phyloP scores from a whole-genome alignment of 306 rosid species.

The Lithocarpus polystachyus region DNA sequence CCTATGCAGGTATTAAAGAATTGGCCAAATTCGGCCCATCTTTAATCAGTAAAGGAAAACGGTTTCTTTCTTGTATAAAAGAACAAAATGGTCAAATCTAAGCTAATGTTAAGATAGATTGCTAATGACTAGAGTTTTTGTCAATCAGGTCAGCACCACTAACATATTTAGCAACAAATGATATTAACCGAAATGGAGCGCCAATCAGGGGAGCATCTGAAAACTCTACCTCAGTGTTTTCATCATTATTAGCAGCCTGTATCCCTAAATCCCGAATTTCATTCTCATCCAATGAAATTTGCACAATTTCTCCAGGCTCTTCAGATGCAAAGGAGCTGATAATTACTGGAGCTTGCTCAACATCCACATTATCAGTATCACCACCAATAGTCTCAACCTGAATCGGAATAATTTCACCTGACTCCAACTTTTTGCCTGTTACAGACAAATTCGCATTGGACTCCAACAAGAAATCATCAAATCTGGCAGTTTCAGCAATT shows the following conservation, averaged over 20 bases:
- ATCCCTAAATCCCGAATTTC: slow-evolving; percentile 36
- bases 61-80: slow-evolving; percentile 26
- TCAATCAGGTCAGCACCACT: slow-evolving; percentile 86
- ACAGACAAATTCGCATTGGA: slow-evolving; percentile 23
- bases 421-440: slow-evolving; percentile 24
- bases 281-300: slow-evolving; percentile 56
- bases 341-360: slow-evolving; percentile 15
- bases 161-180: slow-evolving; percentile 79
- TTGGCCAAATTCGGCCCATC: slow-evolving; percentile 35
- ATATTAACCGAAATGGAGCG: slow-evolving; percentile 84
- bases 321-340: slow-evolving; percentile 31
- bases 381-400: slow-evolving; percentile 26
- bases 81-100: background rate
- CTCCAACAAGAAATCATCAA: slow-evolving; percentile 23
- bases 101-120: background rate
- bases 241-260: slow-evolving; percentile 36
- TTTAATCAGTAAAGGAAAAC: slow-evolving; percentile 3
- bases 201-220: slow-evolving; percentile 88
- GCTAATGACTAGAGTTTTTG: slow-evolving; percentile 37
- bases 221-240: slow-evolving; percentile 41
- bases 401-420: slow-evolving; percentile 29
- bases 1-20: background rate
- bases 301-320: slow-evolving; percentile 61
- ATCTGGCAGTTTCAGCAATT: slow-evolving; percentile 22
- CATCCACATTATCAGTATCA: slow-evolving; percentile 9